A percentile compares a stretch with the other conserved stretches of the same genome.
These are phyloP conservation scores for Haplosporangium gracile DNA, from an alignment of 192 early-diverging fungal species.

Conservation along the genomic window DNA sequence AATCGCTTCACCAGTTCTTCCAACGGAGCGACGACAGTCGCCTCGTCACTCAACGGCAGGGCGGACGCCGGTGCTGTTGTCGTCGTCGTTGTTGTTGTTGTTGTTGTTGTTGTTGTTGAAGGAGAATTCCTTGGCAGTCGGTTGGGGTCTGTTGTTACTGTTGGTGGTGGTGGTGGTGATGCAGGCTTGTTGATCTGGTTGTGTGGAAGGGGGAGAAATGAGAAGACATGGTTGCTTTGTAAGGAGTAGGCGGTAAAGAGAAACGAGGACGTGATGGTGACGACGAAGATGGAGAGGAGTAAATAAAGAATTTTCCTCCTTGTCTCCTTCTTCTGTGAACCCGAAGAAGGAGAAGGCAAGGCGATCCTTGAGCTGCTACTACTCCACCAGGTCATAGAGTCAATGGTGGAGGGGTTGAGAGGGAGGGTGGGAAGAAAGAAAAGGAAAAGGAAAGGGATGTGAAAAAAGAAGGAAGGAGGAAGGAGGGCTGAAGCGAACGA, in stretches of 20 bases:
- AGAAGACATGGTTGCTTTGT: not conserved
- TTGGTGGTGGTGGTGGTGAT: not conserved
- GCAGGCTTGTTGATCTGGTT: not conserved
- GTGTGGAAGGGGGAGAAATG: not conserved
- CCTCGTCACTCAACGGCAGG: no score
- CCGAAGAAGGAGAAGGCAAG: not conserved
- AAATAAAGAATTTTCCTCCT: not conserved
- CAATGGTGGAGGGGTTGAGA: not conserved
- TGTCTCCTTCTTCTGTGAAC: not conserved
- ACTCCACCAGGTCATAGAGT: not conserved
- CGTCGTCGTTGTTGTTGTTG: not conserved
- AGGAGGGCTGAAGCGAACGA: not conserved
- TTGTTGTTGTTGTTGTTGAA: not conserved
- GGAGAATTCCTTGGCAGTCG: not conserved
- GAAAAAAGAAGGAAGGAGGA: no score
- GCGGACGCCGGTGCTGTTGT: not conserved
- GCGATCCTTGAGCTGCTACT: not conserved
- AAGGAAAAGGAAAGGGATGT: not conserved
- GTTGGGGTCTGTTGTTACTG: not conserved
- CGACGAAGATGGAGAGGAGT: not conserved
- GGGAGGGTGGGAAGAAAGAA: not conserved
- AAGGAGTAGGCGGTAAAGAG: not conserved
- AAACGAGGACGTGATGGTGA: not conserved
- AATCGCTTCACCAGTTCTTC: constrained; percentile 20
- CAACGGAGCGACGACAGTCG: not conserved